These are phyloP conservation scores for Pseudozyma flocculosa DNA, from an alignment of 1,284 basidiomycete species.

Conservation along the genomic window DNA sequence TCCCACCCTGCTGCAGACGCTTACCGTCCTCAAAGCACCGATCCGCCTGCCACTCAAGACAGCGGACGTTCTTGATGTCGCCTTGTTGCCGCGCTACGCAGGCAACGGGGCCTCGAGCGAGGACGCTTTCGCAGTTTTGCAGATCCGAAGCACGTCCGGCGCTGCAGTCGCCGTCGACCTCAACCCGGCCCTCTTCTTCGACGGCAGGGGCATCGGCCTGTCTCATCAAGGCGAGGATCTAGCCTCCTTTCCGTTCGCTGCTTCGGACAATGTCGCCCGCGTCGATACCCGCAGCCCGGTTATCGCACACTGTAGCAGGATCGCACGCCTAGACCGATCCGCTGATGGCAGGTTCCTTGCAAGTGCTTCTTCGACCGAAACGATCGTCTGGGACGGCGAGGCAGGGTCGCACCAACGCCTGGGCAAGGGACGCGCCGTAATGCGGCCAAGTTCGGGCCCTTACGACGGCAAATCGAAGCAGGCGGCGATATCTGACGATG, in stretches of 20 bases:
- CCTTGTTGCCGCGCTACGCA: conserved; percentile 11
- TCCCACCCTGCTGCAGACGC: conserved; percentile 35
- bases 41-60: conserved; percentile 5
- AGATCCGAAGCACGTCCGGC: conserved; percentile 11
- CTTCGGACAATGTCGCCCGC: too few species aligned
- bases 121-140: conserved; percentile 14
- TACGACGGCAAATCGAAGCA: too few species aligned
- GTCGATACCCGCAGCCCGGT: neutral
- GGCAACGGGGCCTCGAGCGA: conserved; percentile 17
- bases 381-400: conserved; percentile 13
- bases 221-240: neutral
- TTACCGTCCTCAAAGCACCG: conserved; percentile 33
- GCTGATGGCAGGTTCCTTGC: conserved; percentile 10
- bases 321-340: conserved; percentile 11
- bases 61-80: conserved; percentile 5
- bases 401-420: too few species aligned
- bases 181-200: conserved; percentile 40
- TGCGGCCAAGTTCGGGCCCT: too few species aligned
- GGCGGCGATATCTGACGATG: too few species aligned
- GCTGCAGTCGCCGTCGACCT: conserved; percentile 12
- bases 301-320: conserved; percentile 3
- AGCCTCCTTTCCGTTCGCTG: too few species aligned
- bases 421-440: too few species aligned
- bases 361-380: conserved; percentile 19
- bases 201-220: conserved; percentile 33